A percentile compares a stretch with the other conserved stretches of the same genome.
Evolutionary conservation across 371 early-diverging fungal species (phyloP).

Genomic region (Rhizopus sp.): DNA sequence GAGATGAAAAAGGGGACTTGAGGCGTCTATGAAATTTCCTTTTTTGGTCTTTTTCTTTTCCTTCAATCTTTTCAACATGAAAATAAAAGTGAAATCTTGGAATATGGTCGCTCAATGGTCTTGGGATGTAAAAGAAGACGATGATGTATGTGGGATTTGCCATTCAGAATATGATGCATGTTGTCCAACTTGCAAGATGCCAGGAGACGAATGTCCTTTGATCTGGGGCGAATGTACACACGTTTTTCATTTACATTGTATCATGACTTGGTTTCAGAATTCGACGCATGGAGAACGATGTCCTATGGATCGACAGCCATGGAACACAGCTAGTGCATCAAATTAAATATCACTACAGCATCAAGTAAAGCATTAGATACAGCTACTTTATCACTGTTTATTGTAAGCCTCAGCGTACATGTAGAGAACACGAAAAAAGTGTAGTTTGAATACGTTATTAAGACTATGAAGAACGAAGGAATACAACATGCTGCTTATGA

Average conservation of each 20-base stretch:
- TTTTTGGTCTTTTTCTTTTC: constrained; percentile 5
- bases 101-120: constrained; percentile 44
- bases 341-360: background rate
- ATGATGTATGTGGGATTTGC: constrained; percentile 90
- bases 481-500: no score
- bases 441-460: no score
- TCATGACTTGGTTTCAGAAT: constrained; percentile 76
- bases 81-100: constrained; percentile 38
- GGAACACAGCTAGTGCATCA: constrained; percentile 53
- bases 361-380: no score
- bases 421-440: no score
- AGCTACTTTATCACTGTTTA: no score
- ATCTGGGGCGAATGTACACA: constrained; percentile 89
- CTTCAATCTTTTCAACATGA: constrained; percentile 26
- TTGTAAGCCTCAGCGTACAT: no score
- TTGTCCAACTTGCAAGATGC: constrained; percentile 81
- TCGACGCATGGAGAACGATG: constrained; percentile 72
- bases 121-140: constrained; percentile 42
- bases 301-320: constrained; percentile 83
- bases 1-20: background rate
- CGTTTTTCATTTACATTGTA: constrained; percentile 90
- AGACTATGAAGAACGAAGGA: no score
- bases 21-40: background rate
- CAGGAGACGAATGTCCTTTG: constrained; percentile 88
- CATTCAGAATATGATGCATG: constrained; percentile 75